Conservation (phyloP, 2,329 filamentous ascomycete species). For the Zalaria sp. region DNA sequence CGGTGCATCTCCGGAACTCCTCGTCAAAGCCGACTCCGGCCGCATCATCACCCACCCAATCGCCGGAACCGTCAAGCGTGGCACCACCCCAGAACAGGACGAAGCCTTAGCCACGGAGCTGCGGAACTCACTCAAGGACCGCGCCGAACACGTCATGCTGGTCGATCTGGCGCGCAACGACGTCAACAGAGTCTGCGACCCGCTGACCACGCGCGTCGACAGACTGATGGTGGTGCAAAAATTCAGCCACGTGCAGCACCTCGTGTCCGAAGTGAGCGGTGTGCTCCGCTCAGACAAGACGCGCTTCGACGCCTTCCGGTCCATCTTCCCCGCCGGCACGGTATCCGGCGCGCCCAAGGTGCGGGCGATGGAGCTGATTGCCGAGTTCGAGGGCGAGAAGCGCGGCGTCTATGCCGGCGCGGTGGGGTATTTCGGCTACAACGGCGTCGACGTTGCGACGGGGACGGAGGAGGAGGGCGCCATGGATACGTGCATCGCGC, state of each 20-base stretch:
- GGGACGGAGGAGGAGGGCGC: slow-evolving; percentile 59
- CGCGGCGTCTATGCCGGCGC: slow-evolving; percentile 90
- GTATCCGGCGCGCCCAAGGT: slow-evolving; percentile 95
- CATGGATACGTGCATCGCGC: slow-evolving; percentile 76
- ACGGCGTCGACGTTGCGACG: slow-evolving; percentile 43
- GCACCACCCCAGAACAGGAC: slow-evolving; percentile 69
- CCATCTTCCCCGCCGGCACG: slow-evolving; percentile 93
- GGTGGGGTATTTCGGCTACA: slow-evolving; percentile 92
- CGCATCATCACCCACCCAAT: slow-evolving; percentile 94
- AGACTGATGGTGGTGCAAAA: slow-evolving; percentile 86
- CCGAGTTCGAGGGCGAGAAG: slow-evolving; percentile 87
- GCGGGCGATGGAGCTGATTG: slow-evolving; percentile 91
- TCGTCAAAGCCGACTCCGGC: slow-evolving; percentile 79
- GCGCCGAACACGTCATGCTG: slow-evolving; percentile 92
- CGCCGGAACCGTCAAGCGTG: slow-evolving; percentile 84
- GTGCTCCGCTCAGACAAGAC: slow-evolving; percentile 72
- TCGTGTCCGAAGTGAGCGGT: slow-evolving; percentile 90
- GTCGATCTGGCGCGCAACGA: slow-evolving; percentile 94
- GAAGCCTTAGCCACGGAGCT: slow-evolving; percentile 64
- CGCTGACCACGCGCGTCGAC: slow-evolving; percentile 78
- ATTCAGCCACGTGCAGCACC: slow-evolving; percentile 94
- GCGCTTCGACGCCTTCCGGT: slow-evolving; percentile 83
- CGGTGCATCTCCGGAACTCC: slow-evolving; percentile 83
- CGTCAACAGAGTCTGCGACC: slow-evolving; percentile 89
- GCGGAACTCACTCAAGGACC: slow-evolving; percentile 71